Base-by-base conservation (phyloP, 2,329 filamentous ascomycete genomes). In the Fusarium setosum region DNA sequence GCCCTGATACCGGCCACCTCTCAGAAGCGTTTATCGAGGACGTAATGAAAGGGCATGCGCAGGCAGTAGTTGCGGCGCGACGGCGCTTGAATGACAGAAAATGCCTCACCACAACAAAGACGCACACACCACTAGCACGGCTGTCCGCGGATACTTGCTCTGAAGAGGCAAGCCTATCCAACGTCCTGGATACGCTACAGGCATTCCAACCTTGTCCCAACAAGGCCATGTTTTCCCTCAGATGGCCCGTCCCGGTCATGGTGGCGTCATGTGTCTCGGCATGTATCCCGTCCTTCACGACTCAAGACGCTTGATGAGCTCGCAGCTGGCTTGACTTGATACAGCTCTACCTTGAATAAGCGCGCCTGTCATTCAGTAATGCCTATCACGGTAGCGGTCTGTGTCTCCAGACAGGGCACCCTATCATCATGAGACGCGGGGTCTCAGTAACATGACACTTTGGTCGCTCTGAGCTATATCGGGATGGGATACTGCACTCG, bases 241-340 rank as follows among this genome's bases (percentile, higher is more conserved):
- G 29, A 45, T 15, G 44, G 26, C n/a, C 35, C 20, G 42, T 47
- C 42, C 31, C 44, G 42, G 61, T 53, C 41, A 62, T 55, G 41
- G 52, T 64, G 65, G 68, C 56, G 56, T 68, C 59, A 68, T 65
- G 55, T 56, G 32, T 63, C 58, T 68, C 56, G 61, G 55, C 59
- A 60, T 49, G 50, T 44, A 54, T 56, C 58, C 53, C 47, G 51
- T 53, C 21, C 38, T 54, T 56, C 34, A 55, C 52, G 59, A 58
- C 52, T 56, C 59, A 55, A 51, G 53, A 57, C 42, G 42, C 23
- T 18, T 13, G 18, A 18, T 51, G 23, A 29, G 48, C 34, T 49
- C 17, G 49, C 13, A 23, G 32, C 57, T 51, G 23, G 26, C 21
- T 17, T 26, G 10, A 29, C 31, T 21, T 23, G 37, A 24, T 18